Evolutionary conservation across 1,139 yeast species (phyloP).

Genomic region (Lodderomyces parapsilosis): DNA sequence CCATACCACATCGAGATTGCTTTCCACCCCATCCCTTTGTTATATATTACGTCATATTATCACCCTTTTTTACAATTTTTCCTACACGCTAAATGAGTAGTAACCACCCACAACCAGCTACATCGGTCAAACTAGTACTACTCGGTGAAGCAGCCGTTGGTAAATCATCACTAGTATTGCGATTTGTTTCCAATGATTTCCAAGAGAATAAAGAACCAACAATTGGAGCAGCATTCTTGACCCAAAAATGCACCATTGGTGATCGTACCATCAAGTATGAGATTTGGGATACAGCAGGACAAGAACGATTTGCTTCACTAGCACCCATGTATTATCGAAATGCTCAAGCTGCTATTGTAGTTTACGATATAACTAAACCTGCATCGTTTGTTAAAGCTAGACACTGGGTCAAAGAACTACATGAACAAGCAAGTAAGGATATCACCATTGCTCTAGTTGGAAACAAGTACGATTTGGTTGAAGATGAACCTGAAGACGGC

Average conservation of each 20-base stretch:
- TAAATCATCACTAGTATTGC: conserved; percentile 84
- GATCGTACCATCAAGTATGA: conserved; percentile 91
- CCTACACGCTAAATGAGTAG: conserved; percentile 9
- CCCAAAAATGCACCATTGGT: conserved; percentile 91
- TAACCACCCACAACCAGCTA: conserved; percentile 16
- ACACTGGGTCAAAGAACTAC: conserved; percentile 97
- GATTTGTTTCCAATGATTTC: conserved; percentile 94
- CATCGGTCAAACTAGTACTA: conserved; percentile 77
- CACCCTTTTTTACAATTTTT: too few relatives aligned
- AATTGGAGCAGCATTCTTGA: conserved; percentile 95
- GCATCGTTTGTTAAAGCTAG: conserved; percentile 98
- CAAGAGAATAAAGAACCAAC: conserved; percentile 97
- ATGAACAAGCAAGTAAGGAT: conserved; percentile 89
- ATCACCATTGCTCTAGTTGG: conserved; percentile 94
- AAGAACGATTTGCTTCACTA: conserved; percentile 91
- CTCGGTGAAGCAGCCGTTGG: conserved; percentile 99
- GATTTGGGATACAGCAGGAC: conserved; percentile 99
- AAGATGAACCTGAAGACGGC: conserved; percentile 21
- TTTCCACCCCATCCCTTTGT: too few relatives aligned
- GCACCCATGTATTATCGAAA: conserved; percentile 98
- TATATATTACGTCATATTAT: not conserved
- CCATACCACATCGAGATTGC: too few relatives aligned
- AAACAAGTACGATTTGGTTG: conserved; percentile 77
- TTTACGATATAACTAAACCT: conserved; percentile 93
- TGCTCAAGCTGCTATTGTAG: conserved; percentile 98